Percentiles rank a stretch among this genome's conserved stretches.
phyloP scores from a whole-genome alignment of 768 basidiomycete species.

The Pleurotus djamor region DNA sequence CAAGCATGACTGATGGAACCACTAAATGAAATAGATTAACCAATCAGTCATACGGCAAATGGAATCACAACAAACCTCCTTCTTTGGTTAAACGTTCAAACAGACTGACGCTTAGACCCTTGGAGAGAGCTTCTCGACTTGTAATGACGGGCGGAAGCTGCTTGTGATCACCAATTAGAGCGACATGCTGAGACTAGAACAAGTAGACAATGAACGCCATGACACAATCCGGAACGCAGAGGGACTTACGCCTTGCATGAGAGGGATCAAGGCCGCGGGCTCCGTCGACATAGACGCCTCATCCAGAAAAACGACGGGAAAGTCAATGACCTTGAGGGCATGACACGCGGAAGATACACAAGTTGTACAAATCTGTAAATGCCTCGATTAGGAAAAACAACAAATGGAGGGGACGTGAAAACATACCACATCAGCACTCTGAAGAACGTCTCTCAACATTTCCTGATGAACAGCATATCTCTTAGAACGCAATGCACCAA shows the following conservation, averaged over 20 bases:
- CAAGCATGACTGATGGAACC: slow-evolving; percentile 89
- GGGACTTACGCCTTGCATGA: slow-evolving; percentile 88
- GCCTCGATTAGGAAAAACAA: background rate
- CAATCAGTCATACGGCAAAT: slow-evolving; percentile 4
- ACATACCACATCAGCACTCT: slow-evolving; percentile 71
- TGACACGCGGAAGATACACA: slow-evolving; percentile 75
- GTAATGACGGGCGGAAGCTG: slow-evolving; percentile 89
- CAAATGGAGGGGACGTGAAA: slow-evolving; percentile 2
- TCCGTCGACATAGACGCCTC: slow-evolving; percentile 98
- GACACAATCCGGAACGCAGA: slow-evolving; percentile 8
- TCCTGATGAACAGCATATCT: slow-evolving; percentile 54
- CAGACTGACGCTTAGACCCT: slow-evolving; percentile 76
- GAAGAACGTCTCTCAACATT: slow-evolving; percentile 65
- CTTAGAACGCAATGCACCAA: slow-evolving; percentile 31
- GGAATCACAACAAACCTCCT: slow-evolving; percentile 51
- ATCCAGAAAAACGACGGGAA: slow-evolving; percentile 91
- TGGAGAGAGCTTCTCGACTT: slow-evolving; percentile 68
- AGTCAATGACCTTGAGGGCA: slow-evolving; percentile 72
- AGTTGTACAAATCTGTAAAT: slow-evolving; percentile 77
- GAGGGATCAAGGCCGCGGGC: slow-evolving; percentile 84
- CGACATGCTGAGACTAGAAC: slow-evolving; percentile 70
- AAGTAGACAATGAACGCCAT: slow-evolving; percentile 7
- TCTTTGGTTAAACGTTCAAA: slow-evolving; percentile 91
- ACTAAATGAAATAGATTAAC: slow-evolving; percentile 33
- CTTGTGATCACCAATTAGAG: slow-evolving; percentile 96